phyloP scores from a whole-genome alignment of 148 eudicot species.

The Fagopyrum homotropicum region DNA sequence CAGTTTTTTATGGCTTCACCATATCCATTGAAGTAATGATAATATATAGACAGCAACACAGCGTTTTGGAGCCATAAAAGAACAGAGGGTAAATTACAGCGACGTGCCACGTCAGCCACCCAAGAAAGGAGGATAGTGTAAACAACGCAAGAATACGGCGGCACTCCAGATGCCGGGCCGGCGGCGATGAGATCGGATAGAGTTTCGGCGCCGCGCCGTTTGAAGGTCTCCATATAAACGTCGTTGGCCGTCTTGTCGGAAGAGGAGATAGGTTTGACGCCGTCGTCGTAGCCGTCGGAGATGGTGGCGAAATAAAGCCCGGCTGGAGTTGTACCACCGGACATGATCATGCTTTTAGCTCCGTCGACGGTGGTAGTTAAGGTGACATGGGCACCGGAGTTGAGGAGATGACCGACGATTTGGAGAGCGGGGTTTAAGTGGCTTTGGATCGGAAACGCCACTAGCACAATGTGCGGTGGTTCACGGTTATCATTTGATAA shows the following conservation, averaged over 20 bases:
- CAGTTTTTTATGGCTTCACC: slow-evolving; percentile 28
- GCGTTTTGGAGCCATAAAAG: slow-evolving; percentile 62
- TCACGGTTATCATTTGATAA: background rate
- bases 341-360: slow-evolving; percentile 17
- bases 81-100: slow-evolving; percentile 35
- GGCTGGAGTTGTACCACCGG: slow-evolving; percentile 25
- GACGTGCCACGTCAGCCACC: slow-evolving; percentile 64
- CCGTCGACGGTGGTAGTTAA: slow-evolving; percentile 29
- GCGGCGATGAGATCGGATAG: slow-evolving; percentile 26
- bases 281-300: slow-evolving; percentile 42
- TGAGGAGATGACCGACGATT: slow-evolving; percentile 20
- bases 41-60: slow-evolving; percentile 33
- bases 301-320: slow-evolving; percentile 42
- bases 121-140: slow-evolving; percentile 61
- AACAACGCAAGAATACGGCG: slow-evolving; percentile 41
- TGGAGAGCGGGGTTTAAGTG: slow-evolving; percentile 73
- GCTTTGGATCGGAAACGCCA: slow-evolving; percentile 70
- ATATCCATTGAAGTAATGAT: slow-evolving; percentile 31
- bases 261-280: background rate
- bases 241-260: slow-evolving; percentile 19
- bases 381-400: slow-evolving; percentile 32
- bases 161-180: slow-evolving; percentile 1
- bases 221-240: slow-evolving; percentile 30
- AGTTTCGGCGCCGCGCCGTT: slow-evolving; percentile 34
- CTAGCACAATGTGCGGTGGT: slow-evolving; percentile 15